Evolutionary conservation across 2,329 filamentous ascomycete species (phyloP).

Genomic region (Paramyrothecium roridum): DNA sequence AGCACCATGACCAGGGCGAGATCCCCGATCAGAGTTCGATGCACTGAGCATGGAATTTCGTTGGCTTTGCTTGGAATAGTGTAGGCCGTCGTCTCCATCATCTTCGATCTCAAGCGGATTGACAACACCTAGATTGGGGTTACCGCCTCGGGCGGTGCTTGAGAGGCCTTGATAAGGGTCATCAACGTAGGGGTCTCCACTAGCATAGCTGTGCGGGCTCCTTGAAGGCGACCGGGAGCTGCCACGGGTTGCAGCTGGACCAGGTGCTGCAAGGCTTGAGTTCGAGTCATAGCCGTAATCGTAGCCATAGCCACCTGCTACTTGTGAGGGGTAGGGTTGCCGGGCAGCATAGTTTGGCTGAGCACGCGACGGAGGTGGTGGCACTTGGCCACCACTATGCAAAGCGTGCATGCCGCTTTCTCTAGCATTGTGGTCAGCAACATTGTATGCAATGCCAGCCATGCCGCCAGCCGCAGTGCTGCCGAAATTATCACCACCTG

Average conservation of each 20-base stretch:
- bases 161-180: slow-evolving; percentile 65
- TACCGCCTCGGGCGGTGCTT: slow-evolving; percentile 35
- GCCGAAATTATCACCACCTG: slow-evolving; percentile 66
- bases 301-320: slow-evolving; percentile 2
- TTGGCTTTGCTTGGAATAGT: slow-evolving; percentile 41
- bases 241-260: slow-evolving; percentile 27
- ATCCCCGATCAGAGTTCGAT: slow-evolving; percentile 36
- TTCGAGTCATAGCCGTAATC: slow-evolving; percentile 27
- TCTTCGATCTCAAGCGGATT: slow-evolving; percentile 81
- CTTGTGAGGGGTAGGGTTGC: slow-evolving; percentile 14
- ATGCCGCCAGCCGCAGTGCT: slow-evolving; percentile 62
- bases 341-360: slow-evolving; percentile 15
- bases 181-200: slow-evolving; percentile 50
- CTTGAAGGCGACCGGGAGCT: slow-evolving; percentile 42
- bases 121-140: slow-evolving; percentile 54
- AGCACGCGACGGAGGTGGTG: slow-evolving; percentile 32
- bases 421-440: slow-evolving; percentile 62
- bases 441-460: slow-evolving; percentile 62
- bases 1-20: slow-evolving; percentile 27
- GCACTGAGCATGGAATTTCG: slow-evolving; percentile 60
- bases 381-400: slow-evolving; percentile 34
- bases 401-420: slow-evolving; percentile 64
- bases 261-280: slow-evolving; percentile 37
- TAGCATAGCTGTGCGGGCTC: slow-evolving; percentile 42
- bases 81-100: slow-evolving; percentile 82